phyloP scores from a whole-genome alignment of 345 rosid genomes.

The Eucalyptus urophylla region DNA sequence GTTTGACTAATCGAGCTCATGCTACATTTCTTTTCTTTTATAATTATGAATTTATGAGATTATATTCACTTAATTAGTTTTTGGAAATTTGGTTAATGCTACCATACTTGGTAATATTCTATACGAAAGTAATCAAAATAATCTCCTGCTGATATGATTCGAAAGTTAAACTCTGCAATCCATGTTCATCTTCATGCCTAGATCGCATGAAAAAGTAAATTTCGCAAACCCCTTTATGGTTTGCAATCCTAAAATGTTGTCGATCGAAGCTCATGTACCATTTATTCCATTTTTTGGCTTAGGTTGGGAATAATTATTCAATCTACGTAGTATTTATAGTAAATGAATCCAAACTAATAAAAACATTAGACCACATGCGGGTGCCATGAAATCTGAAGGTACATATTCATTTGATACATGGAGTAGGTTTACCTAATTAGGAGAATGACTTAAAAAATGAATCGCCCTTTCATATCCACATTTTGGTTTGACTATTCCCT shows the following conservation, averaged over 20 bases:
- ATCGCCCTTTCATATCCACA: neutral
- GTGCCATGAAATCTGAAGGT: neutral
- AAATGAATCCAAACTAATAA: neutral
- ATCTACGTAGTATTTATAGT: neutral
- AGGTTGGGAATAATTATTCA: neutral
- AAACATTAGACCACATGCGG: neutral
- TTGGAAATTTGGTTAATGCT: neutral
- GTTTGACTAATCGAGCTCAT: neutral
- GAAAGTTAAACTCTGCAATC: neutral
- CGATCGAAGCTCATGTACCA: no score
- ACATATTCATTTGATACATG: neutral
- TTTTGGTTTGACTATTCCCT: neutral
- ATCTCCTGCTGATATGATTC: neutral
- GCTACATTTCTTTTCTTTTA: neutral
- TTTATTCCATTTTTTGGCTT: neutral
- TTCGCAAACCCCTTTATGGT: neutral
- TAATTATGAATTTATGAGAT: neutral
- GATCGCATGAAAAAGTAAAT: neutral
- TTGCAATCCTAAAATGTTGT: no score
- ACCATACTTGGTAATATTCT: neutral
- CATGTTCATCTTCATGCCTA: neutral
- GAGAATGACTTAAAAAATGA: neutral
- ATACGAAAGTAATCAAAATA: neutral
- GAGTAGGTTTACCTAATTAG: neutral
- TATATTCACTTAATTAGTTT: neutral